Evolutionary conservation across 106 monocot genomes (phyloP).

Genomic region (Apostasia ramifera): DNA sequence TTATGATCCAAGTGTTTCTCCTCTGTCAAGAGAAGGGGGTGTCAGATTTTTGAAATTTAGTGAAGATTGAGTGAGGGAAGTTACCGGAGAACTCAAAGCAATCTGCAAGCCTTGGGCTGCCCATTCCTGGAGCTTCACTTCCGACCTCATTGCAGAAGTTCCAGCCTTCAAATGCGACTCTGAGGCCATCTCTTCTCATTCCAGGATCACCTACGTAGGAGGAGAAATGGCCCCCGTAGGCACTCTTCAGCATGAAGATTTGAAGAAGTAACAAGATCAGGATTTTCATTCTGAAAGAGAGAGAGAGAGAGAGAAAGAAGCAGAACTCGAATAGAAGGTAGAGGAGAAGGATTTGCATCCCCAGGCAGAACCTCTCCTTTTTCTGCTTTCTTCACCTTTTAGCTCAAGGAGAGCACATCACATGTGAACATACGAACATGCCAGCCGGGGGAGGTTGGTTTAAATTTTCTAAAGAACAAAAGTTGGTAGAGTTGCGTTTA

Average conservation of each 20-base stretch:
- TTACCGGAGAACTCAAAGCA: constrained; percentile 44
- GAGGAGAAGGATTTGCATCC: neutral
- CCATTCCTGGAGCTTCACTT: constrained; percentile 61
- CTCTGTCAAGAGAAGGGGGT: neutral
- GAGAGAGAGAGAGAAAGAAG: neutral
- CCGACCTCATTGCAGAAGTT: constrained; percentile 97
- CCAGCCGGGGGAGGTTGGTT: no score
- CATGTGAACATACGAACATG: no score
- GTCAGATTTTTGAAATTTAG: neutral
- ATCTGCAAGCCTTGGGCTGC: constrained; percentile 81
- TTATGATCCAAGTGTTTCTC: constrained; percentile 21
- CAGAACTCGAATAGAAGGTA: neutral
- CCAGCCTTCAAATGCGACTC: constrained; percentile 82
- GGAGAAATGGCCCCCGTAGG: neutral
- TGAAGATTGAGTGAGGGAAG: neutral
- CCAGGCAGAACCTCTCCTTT: no score
- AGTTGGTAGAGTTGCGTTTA: no score
- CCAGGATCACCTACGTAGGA: constrained; percentile 77
- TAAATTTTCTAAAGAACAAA: no score
- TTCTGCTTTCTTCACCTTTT: no score
- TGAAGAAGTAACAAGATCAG: neutral
- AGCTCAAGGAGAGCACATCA: no score
- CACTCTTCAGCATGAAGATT: neutral
- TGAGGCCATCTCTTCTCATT: constrained; percentile 71
- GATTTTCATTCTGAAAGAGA: neutral